These are phyloP conservation scores for Soucietia sequanensis DNA, from an alignment of 805 yeast species.

Conservation along the genomic window DNA sequence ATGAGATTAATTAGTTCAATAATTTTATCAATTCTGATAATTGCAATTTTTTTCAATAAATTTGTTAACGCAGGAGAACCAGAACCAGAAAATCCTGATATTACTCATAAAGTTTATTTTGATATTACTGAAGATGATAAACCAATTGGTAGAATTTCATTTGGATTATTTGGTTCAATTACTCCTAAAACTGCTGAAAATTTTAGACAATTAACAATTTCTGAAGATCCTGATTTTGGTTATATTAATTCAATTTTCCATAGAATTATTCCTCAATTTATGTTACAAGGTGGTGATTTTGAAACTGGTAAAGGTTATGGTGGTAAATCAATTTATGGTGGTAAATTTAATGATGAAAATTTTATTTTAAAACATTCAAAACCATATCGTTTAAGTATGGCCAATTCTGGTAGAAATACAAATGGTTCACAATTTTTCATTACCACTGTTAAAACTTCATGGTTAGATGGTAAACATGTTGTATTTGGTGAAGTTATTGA, in stretches of 20 bases:
- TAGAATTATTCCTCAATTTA: slow-evolving; percentile 67
- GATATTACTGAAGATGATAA: slow-evolving; percentile 81
- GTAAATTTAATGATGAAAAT: slow-evolving; percentile 74
- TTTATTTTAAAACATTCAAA: slow-evolving; percentile 65
- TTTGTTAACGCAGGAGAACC: slow-evolving; percentile 8
- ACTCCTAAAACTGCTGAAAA: slow-evolving; percentile 74
- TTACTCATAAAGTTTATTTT: slow-evolving; percentile 82
- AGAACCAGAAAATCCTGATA: slow-evolving; percentile 43
- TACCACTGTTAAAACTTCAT: slow-evolving; percentile 84
- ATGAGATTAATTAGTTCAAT: slow-evolving; percentile 15
- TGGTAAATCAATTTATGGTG: slow-evolving; percentile 80
- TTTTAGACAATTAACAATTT: slow-evolving; percentile 71
- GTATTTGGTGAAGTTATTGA: slow-evolving; percentile 93
- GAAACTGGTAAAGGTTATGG: slow-evolving; percentile 72
- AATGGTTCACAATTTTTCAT: slow-evolving; percentile 96
- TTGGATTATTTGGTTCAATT: slow-evolving; percentile 79
- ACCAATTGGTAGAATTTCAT: slow-evolving; percentile 73
- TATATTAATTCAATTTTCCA: slow-evolving; percentile 69
- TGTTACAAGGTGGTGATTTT: slow-evolving; percentile 90
- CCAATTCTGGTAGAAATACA: slow-evolving; percentile 73
- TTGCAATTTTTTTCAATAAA: slow-evolving; percentile 8
- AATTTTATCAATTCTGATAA: slow-evolving; percentile 3
- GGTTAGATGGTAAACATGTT: slow-evolving; percentile 95
- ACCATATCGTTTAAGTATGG: slow-evolving; percentile 73
- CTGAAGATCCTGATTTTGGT: slow-evolving; percentile 60